Conservation (phyloP, 305 asterid species). For the Fraxinus greggii region DNA sequence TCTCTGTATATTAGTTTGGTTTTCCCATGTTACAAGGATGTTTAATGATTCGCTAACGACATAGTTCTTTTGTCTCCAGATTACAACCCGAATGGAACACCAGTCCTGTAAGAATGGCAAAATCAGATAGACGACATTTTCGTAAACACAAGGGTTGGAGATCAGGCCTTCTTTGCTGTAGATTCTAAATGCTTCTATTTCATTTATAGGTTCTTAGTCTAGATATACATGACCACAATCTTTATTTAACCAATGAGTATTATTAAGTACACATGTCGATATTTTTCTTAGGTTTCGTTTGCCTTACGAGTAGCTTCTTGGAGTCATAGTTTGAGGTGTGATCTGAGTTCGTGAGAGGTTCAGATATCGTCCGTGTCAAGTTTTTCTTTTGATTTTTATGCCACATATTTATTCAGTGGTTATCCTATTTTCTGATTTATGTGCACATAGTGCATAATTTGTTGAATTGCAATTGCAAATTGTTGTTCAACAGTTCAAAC, state of each 20-base stretch:
- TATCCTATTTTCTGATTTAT: not conserved
- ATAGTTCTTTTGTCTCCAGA: constrained; percentile 36
- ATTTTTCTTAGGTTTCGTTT: constrained; percentile 23
- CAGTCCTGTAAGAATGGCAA: constrained; percentile 92
- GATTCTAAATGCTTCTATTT: constrained; percentile 48
- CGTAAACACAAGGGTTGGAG: constrained; percentile 77
- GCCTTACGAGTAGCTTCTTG: constrained; percentile 13
- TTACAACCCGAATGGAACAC: constrained; percentile 85
- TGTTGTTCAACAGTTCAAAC: not conserved
- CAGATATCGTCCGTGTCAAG: not conserved
- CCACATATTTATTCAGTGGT: not conserved
- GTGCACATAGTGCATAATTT: not conserved
- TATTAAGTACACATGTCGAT: constrained; percentile 40
- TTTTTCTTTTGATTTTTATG: not conserved
- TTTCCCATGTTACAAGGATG: not conserved
- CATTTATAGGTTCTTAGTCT: constrained; percentile 33
- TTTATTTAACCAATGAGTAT: constrained; percentile 14
- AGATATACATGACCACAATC: constrained; percentile 30
- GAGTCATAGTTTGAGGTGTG: constrained; percentile 14
- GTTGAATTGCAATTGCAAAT: not conserved
- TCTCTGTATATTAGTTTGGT: not conserved
- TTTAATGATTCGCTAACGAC: not conserved
- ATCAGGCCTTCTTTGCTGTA: constrained; percentile 82
- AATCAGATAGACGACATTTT: constrained; percentile 59
- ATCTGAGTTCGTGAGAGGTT: constrained; percentile 8